A percentile compares a stretch with the other conserved stretches of the same genome.
Evolutionary conservation across 768 basidiomycete species (phyloP).

Genomic region (Neoboletus magnificus): DNA sequence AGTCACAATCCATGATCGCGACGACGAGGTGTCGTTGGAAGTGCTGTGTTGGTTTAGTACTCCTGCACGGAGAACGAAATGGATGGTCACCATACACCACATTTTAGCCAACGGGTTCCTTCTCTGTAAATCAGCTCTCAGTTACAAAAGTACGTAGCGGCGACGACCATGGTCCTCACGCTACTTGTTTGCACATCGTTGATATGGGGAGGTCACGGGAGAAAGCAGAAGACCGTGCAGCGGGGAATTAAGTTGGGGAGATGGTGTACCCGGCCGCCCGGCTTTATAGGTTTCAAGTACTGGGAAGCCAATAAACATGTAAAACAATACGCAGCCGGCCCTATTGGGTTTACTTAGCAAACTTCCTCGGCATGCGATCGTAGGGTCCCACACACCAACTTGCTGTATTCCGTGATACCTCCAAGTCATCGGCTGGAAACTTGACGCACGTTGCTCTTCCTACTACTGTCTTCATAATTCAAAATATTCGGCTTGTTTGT

Average conservation of each 20-base stretch:
- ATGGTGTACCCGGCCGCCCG: conserved; percentile 3
- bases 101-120: conserved; percentile 72
- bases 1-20: conserved; percentile 75
- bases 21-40: conserved; percentile 74
- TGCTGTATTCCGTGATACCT: conserved; percentile 27
- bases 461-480: conserved; percentile 7
- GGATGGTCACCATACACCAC: conserved; percentile 49
- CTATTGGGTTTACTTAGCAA: conserved; percentile 23
- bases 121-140: conserved; percentile 42
- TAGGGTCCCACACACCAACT: conserved; percentile 25
- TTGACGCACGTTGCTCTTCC: conserved; percentile 21
- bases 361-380: conserved; percentile 21
- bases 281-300: conserved; percentile 29
- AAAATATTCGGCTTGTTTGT: conserved; percentile 22
- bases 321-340: conserved; percentile 29
- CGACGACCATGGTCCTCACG: conserved; percentile 47
- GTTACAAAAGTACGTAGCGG: background rate
- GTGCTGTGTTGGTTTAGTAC: conserved; percentile 45
- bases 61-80: conserved; percentile 2
- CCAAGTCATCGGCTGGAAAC: conserved; percentile 12
- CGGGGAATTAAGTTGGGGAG: conserved; percentile 16
- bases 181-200: conserved; percentile 71
- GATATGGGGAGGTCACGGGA: background rate
- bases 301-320: conserved; percentile 25
- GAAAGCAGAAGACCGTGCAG: background rate